Evolutionary conservation across 352 stramenopile species (phyloP), one percentile per base, ranked within the genome.

Genomic region (Globisporangium abappressorium): DNA sequence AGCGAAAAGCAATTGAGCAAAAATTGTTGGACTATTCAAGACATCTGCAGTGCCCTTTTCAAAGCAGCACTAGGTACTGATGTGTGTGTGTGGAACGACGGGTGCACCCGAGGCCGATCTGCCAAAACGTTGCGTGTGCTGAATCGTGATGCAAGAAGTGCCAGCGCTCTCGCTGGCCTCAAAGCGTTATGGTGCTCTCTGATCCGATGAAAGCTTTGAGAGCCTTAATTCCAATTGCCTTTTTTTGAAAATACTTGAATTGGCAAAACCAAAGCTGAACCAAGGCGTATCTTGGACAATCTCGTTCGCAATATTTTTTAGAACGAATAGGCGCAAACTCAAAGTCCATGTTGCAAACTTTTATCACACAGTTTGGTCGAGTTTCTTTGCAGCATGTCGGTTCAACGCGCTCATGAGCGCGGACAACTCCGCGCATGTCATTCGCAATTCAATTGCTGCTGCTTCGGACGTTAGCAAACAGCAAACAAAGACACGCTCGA

Each of bases 311-410:
- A 46, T 46, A 15, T 14, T 46, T 46, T 46, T 46, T 46, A 46
- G 38, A 46, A 46, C 38, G 38, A 46, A 18, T 41, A 41, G 9
- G 11, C 11, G 34, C 8, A 46, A 20, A 9, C 11, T 43, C 9
- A 43, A 46, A 20, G 38, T 46, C 38, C 38, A 22, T 36, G 26
- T 58, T 38, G 34, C 53, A 26, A 58, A 58, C 38, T 26, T 58
- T 14, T 58, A 58, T 58, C 24, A 58, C 26, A 12, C 30, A 58
- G 11, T 33, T 33, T 33, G 53, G 26, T 24, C 14, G 53, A 58
- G 53, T 58, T 58, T 58, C 26, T 58, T 26, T 58, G 53, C 53
- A 26, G 34, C 34, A 41, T 46, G 38, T 46, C 38, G 38, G 38
- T 18, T 46, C 38, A 46, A 15, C 20, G 38, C 20, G 38, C 38